phyloP scores from a whole-genome alignment of 129 eudicot species.

The Solidago caesia region DNA sequence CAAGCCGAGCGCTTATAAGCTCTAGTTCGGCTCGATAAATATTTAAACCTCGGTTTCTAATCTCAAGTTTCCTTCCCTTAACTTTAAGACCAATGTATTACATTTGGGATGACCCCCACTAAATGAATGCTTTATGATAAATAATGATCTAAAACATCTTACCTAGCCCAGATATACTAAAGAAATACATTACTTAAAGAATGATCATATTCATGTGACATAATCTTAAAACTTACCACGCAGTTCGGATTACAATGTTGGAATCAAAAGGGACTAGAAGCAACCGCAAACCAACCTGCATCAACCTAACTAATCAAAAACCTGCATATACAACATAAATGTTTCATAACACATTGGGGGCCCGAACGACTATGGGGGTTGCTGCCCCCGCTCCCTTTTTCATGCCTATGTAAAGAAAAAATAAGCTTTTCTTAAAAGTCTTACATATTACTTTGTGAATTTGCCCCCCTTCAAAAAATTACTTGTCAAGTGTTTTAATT shows the following conservation, averaged over 20 bases:
- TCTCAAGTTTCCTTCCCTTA: too few species aligned
- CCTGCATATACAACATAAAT: slow-evolving; percentile 7
- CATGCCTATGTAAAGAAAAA: too few species aligned
- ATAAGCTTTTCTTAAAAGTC: too few species aligned
- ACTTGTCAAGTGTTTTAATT: too few species aligned
- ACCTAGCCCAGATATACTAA: background rate
- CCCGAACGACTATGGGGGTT: too few species aligned
- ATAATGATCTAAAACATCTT: too few species aligned
- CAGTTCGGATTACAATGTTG: slow-evolving; percentile 77
- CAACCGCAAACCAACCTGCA: slow-evolving; percentile 81
- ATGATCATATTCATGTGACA: background rate
- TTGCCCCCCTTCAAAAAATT: too few species aligned
- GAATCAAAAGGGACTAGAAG: slow-evolving; percentile 81
- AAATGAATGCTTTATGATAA: background rate
- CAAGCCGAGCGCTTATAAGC: too few species aligned
- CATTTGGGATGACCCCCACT: background rate
- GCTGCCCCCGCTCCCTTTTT: too few species aligned
- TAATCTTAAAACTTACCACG: slow-evolving; percentile 55
- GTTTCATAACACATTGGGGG: background rate
- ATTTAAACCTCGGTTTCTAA: background rate
- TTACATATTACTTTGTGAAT: too few species aligned
- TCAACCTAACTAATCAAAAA: slow-evolving; percentile 13
- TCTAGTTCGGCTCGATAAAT: background rate
- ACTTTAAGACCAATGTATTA: background rate
- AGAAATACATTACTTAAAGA: slow-evolving; percentile 3